Base-by-base conservation (phyloP, 202 grass and related monocot species). In the Panicum virgatum region DNA sequence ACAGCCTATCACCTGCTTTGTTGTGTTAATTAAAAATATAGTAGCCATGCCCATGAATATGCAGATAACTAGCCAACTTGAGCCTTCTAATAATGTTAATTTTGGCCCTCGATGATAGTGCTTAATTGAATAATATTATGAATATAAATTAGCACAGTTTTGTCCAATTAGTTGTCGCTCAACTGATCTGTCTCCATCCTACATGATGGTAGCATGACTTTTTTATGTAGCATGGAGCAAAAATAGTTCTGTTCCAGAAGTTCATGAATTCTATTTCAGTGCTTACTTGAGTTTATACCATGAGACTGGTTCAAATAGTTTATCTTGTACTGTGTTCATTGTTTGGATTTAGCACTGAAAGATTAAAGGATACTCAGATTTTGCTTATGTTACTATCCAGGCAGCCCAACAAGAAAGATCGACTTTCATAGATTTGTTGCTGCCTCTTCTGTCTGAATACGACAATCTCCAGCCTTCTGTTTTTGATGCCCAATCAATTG, bases 391-490 rank as follows among this genome's bases (percentile, higher is more conserved):
- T 74, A 56, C 79, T 89, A 40, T 83, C 52, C 82, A 95, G 96
- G 90, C 92, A 80, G 92, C 96, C 60, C 92, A 91, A 60, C 92
- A 94, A 84, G 96, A 95, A 84, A 95, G 96, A 60, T 87, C 90
- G 13, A 95, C 91, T 14, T 98, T 98, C 83, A 66, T 93, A 88
- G 91, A 90, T 80, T 98, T 87, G 71, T 89, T 98, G 61, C 73
- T 98, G 68, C 89, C 96, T 75, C 88, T 98, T 91, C 86, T 98
- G 12, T 93, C 92, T 91, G 92, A 98, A 80, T 94, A 98, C 81
- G 82, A 89, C 73, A 78, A 27, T 39, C 80, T 93, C 12, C 90
- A 93, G 32, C 92, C 89, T 81, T 64, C 92, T 85, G 86, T 75
- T 42, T 69, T 39, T 26, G 92, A 98, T 86, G 96, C 96, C 77